A percentile compares a stretch with the other conserved stretches of the same genome.
Conservation (phyloP, 805 yeast genomes). For the Maudiozyma serrabonitensis region DNA sequence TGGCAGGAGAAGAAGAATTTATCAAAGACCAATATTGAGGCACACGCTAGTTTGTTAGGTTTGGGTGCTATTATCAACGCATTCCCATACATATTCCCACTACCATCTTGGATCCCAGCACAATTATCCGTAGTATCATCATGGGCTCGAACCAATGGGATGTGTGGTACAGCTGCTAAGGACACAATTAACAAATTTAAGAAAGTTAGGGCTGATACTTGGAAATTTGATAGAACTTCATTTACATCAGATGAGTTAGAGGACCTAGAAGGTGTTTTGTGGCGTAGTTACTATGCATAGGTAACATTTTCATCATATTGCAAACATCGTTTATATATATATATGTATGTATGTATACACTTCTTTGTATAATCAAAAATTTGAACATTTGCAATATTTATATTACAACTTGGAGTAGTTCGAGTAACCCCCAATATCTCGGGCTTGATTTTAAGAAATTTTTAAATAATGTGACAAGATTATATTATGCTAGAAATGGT, state of each 20-base stretch:
- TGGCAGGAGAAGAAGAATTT: constrained; percentile 29
- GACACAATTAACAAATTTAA: constrained; percentile 73
- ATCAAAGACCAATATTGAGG: constrained; percentile 32
- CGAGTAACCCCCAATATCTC: no score
- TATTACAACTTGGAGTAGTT: no score
- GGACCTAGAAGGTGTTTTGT: constrained; percentile 86
- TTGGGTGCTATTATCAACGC: constrained; percentile 83
- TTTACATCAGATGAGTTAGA: constrained; percentile 75
- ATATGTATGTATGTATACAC: background rate
- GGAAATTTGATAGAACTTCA: constrained; percentile 78
- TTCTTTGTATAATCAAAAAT: no score
- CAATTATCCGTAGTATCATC: constrained; percentile 61
- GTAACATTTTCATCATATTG: background rate
- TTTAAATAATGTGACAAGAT: no score
- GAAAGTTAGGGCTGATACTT: constrained; percentile 86
- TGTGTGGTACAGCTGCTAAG: constrained; percentile 77
- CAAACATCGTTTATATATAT: background rate
- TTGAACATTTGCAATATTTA: no score
- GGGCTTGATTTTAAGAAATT: no score
- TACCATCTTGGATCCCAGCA: constrained; percentile 81
- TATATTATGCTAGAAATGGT: no score
- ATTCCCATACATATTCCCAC: constrained; percentile 83
- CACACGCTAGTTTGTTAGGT: constrained; percentile 85
- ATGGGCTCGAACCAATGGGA: constrained; percentile 65
- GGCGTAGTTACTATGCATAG: constrained; percentile 84